Base-by-base conservation (phyloP, 2,329 filamentous ascomycete species). In the Fusarium mexicanum region DNA sequence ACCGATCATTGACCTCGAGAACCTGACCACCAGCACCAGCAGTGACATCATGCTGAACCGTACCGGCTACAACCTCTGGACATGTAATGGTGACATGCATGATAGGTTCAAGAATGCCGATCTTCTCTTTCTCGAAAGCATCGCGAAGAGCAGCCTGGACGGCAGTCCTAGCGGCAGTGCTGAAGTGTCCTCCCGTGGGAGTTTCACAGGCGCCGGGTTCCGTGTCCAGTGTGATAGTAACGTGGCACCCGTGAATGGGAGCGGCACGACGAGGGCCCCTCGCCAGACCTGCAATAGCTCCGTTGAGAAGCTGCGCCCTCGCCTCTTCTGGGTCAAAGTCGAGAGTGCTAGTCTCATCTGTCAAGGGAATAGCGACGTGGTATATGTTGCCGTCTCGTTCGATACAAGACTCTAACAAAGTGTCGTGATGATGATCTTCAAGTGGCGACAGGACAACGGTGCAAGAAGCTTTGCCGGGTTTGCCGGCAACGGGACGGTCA, bases 31-130 rank as follows among this genome's bases (percentile, higher is more conserved):
- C 91, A 1, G 93, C 88, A 0, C 92, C 90, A 12, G 92, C 90
- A 5, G 90, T 92, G 64, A 97, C 90, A 79, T 96, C 92, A 75
- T 97, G 94, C 40, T 97, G 91, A 16, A 99, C 93, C 9, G 89
- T 89, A 8, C 95, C 95, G 3, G 98, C 91, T 12, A 90, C 91
- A 11, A 88, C 87, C 82, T 98, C 96, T 59, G 96, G 94, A 57
- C 96, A 94, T 74, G 90, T 91, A 79, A 99, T 97, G 60, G 92
- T 91, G 10, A 94, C 94, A 69, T 92, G 91, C 94, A 98, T 98
- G 62, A 99, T 93, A 3, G 96, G 96, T 80, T 99, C 96, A 84
- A 98, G 92, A 44, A 99, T 86, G 3, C 89, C 88, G 3, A 94
- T 88, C 6, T 86, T 84, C 6, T 85, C 80, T 35, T 84, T 82